Base-by-base conservation (phyloP, 106 monocot genomes). In the Platanthera guangdongensis region DNA sequence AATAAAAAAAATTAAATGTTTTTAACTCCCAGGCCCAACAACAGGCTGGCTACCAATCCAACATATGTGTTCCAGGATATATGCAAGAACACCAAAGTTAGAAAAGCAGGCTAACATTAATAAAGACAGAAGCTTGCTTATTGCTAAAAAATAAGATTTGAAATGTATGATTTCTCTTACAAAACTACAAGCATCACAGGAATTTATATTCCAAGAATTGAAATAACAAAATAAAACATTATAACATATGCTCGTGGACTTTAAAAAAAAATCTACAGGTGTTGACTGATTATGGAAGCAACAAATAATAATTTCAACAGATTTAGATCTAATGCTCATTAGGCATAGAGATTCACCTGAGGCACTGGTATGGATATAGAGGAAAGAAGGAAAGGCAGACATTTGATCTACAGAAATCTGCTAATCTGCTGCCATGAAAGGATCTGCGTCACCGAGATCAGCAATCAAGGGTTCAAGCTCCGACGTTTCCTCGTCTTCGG, bases 401-500 rank as follows among this genome's bases (percentile, higher is more conserved):
- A 32, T 32, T 32, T 65, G 65, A 11, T 32, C 8, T 65, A 10
- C 25, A 70, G 47, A 2, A 70, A 8, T 57, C 45, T 45, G 14
- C 78, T 87, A 97, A 80, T 93, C 90, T 4, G 84, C 84, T 39
- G 72, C 82, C 85, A 91, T 89, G 83, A 94, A 93, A 25, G 97
- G 97, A 82, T 97, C 97, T 15, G 86, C 63, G 30, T 97, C 94
- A 5, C 97, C 97, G 50, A 88, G 79, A 79, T 94, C 86, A 57
- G 94, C 93, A 77, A 92, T 74, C 5, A 94, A 45, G 19, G 94
- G 94, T 74, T 94, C 97, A 71, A 97, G 78, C 48, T 86, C 85
- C 18, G 76, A 79, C 32, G 76, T 70, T 6, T 92, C 92, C 75
- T 94, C 97, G 8, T 71, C 94, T 78, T 94, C 94, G 21, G 93